Percentiles rank a stretch among this genome's conserved stretches.
These are phyloP conservation scores for Diplodia sapinea DNA, from an alignment of 2,329 filamentous ascomycete genomes.

Conservation along the genomic window DNA sequence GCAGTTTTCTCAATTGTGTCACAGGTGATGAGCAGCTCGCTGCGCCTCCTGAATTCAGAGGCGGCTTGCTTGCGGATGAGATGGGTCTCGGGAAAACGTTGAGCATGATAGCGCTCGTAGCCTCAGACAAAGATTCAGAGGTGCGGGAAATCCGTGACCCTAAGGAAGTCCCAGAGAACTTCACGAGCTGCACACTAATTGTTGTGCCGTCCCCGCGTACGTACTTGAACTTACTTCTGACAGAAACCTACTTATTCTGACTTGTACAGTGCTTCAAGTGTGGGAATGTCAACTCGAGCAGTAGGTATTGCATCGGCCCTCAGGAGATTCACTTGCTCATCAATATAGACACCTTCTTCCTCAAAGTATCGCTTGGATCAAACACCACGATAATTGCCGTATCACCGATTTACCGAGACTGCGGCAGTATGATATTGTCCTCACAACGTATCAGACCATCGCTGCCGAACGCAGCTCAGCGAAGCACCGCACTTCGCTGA, in stretches of 20 bases:
- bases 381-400: too few species aligned
- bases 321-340: too few species aligned
- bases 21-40: conserved; percentile 47
- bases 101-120: conserved; percentile 29
- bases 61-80: conserved; percentile 81
- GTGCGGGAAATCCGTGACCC: too few species aligned
- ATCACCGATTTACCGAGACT: not conserved
- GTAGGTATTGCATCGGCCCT: too few species aligned
- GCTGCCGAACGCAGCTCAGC: not conserved
- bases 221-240: too few species aligned
- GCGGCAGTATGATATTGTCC: not conserved
- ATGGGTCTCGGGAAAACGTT: conserved; percentile 85
- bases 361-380: too few species aligned
- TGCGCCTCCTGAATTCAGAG: conserved; percentile 70
- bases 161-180: not conserved
- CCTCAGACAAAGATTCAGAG: conserved; percentile 6
- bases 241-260: too few species aligned
- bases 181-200: not conserved
- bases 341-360: too few species aligned
- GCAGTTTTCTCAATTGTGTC: not conserved
- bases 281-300: too few species aligned
- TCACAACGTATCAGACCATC: not conserved
- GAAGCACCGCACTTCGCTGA: not conserved
- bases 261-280: too few species aligned
- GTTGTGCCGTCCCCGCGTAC: too few species aligned